Base-by-base conservation (phyloP, 2,329 filamentous ascomycete species). In the Amphichorda felina region DNA sequence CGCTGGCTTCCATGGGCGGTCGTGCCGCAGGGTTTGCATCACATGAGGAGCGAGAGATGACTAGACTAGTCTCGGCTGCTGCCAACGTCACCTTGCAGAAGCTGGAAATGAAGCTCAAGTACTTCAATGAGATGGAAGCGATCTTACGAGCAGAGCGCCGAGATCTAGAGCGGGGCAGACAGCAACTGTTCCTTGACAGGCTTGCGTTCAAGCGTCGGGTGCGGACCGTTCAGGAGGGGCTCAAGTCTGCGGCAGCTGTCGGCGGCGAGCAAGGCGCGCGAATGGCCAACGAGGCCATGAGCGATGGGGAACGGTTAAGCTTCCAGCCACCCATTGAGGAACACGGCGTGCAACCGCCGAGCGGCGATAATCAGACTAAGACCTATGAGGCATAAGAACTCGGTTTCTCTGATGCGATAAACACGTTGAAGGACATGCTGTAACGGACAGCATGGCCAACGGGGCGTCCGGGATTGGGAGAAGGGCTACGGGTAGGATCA, bases 21-120 rank as follows among this genome's bases (percentile, higher is more conserved):
- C 83, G 91, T 41, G 76, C 88, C 2, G 82, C 83, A 7, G 91
- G 82, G 4, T 76, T 98, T 24, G 88, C 89, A 19, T 95, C 89
- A 3, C 87, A 96, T 48, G 89, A 96, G 57, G 91, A 98, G 59
- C 83, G 93, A 39, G 87, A 95, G 59, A 91, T 96, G 75, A 94
- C 88, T 15, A 82, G 87, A 13, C 75, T 96, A 32, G 85, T 98
- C 8, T 89, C 87, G 3, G 82, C 87, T 5, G 86, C 87, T 0
- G 85, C 94, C 35, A 98, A 98, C 53, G 71, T 94, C 10, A 89
- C 85, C n/a, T 68, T 96, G 24, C 82, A 94, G 53, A 98, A 98
- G 61, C 78, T 96, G 42, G 87, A 96, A 60, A 67, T 96, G 48
- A 98, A 98, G 62, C 71, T 98, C 40, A 80, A 86, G 51, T 94